Percentiles rank a stretch among this genome's conserved stretches.
These are phyloP conservation scores for Lasiosphaeriaceae sp. DNA, from an alignment of 495 filamentous ascomycete species.

Conservation along the genomic window DNA sequence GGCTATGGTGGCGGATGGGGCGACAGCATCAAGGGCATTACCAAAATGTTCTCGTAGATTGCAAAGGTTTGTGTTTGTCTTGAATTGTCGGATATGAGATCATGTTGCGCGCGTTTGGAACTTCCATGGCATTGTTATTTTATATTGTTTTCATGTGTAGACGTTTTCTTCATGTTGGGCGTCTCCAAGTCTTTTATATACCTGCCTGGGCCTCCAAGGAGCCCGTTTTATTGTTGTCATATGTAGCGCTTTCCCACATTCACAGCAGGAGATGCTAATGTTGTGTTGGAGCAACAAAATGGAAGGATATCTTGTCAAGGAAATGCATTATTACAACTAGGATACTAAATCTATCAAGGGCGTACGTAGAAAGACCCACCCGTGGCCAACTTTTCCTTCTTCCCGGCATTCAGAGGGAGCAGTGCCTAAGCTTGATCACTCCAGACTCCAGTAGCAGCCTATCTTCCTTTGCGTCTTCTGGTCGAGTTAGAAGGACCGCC, in stretches of 20 bases:
- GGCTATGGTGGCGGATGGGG: constrained; percentile 33
- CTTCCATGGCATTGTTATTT: neutral
- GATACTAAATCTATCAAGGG: constrained; percentile 24
- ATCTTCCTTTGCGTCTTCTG: constrained; percentile 26
- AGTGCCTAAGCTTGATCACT: constrained; percentile 6
- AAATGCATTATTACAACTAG: constrained; percentile 20
- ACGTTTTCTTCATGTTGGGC: too few relatives aligned
- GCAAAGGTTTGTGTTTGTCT: neutral
- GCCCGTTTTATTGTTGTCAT: neutral
- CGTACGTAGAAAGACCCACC: neutral
- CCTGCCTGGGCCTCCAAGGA: too few relatives aligned
- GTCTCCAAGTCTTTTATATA: too few relatives aligned
- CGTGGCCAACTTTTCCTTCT: constrained; percentile 5
- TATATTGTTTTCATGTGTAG: too few relatives aligned
- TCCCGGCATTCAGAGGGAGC: neutral
- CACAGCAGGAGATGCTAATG: too few relatives aligned
- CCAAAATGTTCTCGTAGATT: constrained; percentile 59
- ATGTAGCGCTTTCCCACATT: too few relatives aligned
- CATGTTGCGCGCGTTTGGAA: neutral
- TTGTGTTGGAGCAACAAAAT: neutral
- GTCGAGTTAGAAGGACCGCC: constrained; percentile 11
- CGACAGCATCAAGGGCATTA: constrained; percentile 51
- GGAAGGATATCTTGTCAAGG: neutral
- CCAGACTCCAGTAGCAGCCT: constrained; percentile 1
- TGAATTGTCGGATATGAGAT: neutral